Evolutionary conservation across 1,284 basidiomycete genomes (phyloP).

Genomic region (Puccinia novopanici): DNA sequence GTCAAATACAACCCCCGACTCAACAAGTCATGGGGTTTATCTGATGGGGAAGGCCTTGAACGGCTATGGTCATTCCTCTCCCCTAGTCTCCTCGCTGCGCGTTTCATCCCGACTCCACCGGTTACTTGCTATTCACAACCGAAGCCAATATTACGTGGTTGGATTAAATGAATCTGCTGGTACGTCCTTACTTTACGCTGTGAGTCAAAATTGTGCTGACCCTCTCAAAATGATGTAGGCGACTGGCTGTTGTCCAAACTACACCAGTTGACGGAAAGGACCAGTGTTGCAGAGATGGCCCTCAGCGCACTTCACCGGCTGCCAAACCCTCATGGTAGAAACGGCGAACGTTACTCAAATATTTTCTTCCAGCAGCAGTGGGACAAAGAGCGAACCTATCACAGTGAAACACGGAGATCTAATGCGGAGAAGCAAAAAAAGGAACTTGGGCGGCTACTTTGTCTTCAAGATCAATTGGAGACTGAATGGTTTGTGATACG

Average conservation of each 20-base stretch:
- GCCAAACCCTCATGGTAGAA: not conserved
- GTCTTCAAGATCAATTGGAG: not conserved
- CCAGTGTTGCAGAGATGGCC: too few relatives aligned
- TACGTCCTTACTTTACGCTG: not conserved
- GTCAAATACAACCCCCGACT: too few relatives aligned
- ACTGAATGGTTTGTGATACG: not conserved
- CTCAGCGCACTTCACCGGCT: not conserved
- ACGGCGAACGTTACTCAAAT: not conserved
- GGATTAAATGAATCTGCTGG: not conserved
- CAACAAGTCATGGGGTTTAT: too few relatives aligned
- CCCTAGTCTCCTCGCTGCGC: not conserved
- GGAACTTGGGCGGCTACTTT: constrained; percentile 6
- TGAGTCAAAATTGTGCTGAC: not conserved
- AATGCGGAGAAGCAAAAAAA: not conserved
- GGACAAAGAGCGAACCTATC: not conserved
- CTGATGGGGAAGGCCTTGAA: too few relatives aligned
- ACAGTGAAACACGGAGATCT: not conserved
- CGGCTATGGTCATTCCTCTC: not conserved
- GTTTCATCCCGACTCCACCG: constrained; percentile 8
- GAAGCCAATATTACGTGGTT: not conserved
- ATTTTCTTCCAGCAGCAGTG: constrained; percentile 7
- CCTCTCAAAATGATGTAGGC: too few relatives aligned
- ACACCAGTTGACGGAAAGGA: not conserved
- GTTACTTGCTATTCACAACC: not conserved
- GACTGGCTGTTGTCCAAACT: not conserved